Conservation (phyloP, 495 filamentous ascomycete genomes). For the Niebla homalea region DNA sequence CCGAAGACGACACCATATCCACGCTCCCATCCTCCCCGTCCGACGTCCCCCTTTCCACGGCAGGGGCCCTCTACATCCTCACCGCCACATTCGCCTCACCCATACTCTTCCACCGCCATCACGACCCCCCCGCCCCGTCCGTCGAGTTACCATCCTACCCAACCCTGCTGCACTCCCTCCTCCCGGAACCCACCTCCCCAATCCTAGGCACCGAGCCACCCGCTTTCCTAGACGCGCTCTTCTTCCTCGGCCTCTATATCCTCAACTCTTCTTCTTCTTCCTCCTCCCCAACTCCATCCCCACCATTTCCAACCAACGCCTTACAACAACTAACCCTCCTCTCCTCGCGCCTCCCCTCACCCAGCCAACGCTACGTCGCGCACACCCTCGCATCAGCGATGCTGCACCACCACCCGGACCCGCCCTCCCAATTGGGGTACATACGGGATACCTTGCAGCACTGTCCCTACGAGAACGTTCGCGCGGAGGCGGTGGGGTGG, state of each 20-base stretch:
- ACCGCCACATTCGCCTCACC: slow-evolving; percentile 22
- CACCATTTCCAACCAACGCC: slow-evolving; percentile 35
- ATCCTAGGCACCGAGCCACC: slow-evolving; percentile 25
- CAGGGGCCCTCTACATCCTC: slow-evolving; percentile 28
- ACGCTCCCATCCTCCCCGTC: slow-evolving; percentile 13
- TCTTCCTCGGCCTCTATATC: slow-evolving; percentile 28
- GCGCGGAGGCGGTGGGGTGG: slow-evolving; percentile 74
- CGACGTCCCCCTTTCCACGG: slow-evolving; percentile 15
- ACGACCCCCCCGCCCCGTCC: neutral
- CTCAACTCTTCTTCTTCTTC: slow-evolving; percentile 2
- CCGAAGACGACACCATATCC: slow-evolving; percentile 9
- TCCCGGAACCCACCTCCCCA: slow-evolving; percentile 14
- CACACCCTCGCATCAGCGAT: slow-evolving; percentile 59
- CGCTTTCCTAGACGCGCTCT: slow-evolving; percentile 27
- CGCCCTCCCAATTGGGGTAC: slow-evolving; percentile 55
- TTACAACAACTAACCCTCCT: slow-evolving; percentile 49
- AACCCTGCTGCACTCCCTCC: slow-evolving; percentile 21
- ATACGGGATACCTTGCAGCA: slow-evolving; percentile 72
- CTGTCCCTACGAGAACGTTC: slow-evolving; percentile 57
- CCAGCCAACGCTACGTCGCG: slow-evolving; percentile 57
- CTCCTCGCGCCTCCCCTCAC: slow-evolving; percentile 53
- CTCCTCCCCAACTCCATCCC: slow-evolving; percentile 5
- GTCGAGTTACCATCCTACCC: slow-evolving; percentile 28
- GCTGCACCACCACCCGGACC: slow-evolving; percentile 63
- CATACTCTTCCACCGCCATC: slow-evolving; percentile 17